Evolutionary conservation across 2,329 filamentous ascomycete genomes (phyloP).

Genomic region (Fusarium sp.): DNA sequence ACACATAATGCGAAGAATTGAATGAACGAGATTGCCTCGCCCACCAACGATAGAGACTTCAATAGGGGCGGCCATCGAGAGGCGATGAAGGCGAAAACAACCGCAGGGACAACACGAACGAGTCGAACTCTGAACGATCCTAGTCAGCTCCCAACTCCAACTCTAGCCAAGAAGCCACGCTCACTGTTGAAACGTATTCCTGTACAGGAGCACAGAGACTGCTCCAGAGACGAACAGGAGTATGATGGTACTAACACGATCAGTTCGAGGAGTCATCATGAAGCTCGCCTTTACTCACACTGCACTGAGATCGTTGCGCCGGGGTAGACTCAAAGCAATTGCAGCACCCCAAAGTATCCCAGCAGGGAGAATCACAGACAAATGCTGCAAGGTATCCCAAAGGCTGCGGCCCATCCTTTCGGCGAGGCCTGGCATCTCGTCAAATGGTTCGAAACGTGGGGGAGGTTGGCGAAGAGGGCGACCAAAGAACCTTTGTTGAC

Average conservation of each 20-base stretch:
- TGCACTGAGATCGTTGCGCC: constrained; percentile 14
- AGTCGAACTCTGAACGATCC: constrained; percentile 29
- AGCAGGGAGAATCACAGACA: constrained; percentile 17
- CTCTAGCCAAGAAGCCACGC: background rate
- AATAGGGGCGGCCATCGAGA: constrained; percentile 4
- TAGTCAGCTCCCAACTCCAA: constrained; percentile 27
- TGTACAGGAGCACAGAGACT: constrained; percentile 23
- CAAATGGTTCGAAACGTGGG: background rate
- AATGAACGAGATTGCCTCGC: constrained; percentile 20
- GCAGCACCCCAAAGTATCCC: constrained; percentile 32
- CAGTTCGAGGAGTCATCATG: constrained; percentile 5
- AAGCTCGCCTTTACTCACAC: constrained; percentile 26
- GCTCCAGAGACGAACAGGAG: constrained; percentile 27
- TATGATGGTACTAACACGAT: constrained; percentile 21
- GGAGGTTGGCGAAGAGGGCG: background rate
- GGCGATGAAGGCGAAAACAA: constrained; percentile 16
- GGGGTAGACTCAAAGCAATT: constrained; percentile 26
- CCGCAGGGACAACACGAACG: constrained; percentile 11
- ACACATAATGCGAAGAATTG: constrained; percentile 19
- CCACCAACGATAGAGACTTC: background rate
- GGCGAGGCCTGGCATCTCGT: constrained; percentile 11
- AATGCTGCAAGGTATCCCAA: constrained; percentile 7
- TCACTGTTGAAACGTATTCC: constrained; percentile 33
- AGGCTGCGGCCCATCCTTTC: background rate
- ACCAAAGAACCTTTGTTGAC: background rate